Evolutionary conservation across 805 yeast genomes (phyloP).

Genomic region (Hanseniaspora vineae): DNA sequence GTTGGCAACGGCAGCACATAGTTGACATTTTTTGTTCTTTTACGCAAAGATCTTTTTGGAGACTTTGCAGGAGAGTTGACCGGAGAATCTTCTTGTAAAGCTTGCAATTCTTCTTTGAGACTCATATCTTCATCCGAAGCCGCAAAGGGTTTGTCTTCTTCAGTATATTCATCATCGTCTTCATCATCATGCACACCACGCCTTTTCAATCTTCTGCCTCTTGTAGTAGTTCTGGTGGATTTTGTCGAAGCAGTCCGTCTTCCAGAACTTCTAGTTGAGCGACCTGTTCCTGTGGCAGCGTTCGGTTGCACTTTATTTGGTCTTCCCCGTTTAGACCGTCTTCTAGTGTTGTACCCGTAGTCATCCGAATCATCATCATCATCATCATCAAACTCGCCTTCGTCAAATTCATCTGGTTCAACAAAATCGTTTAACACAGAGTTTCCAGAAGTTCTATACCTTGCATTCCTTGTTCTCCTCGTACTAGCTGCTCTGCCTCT

Average conservation of each 20-base stretch:
- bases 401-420: slow-evolving; percentile 8
- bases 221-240: slow-evolving; percentile 1
- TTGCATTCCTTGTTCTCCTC: neutral
- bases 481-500: neutral
- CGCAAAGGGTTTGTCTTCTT: slow-evolving; percentile 8
- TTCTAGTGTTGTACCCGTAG: slow-evolving; percentile 4
- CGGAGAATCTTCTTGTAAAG: slow-evolving; percentile 49
- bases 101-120: slow-evolving; percentile 7
- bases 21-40: slow-evolving; percentile 61
- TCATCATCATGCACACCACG: slow-evolving; percentile 22
- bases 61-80: slow-evolving; percentile 24
- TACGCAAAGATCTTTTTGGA: slow-evolving; percentile 43
- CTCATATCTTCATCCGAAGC: slow-evolving; percentile 6
- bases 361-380: slow-evolving; percentile 6
- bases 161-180: slow-evolving; percentile 16
- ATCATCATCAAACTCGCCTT: slow-evolving; percentile 10
- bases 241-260: neutral
- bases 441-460: neutral
- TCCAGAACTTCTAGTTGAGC: neutral
- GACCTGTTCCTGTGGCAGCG: too few relatives aligned
- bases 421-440: neutral
- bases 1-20: slow-evolving; percentile 80
- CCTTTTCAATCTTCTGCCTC: slow-evolving; percentile 18
- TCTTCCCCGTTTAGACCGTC: slow-evolving; percentile 12
- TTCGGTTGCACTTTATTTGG: slow-evolving; percentile 6